phyloP scores from a whole-genome alignment of 768 basidiomycete genomes.

The Boletus insuetus region DNA sequence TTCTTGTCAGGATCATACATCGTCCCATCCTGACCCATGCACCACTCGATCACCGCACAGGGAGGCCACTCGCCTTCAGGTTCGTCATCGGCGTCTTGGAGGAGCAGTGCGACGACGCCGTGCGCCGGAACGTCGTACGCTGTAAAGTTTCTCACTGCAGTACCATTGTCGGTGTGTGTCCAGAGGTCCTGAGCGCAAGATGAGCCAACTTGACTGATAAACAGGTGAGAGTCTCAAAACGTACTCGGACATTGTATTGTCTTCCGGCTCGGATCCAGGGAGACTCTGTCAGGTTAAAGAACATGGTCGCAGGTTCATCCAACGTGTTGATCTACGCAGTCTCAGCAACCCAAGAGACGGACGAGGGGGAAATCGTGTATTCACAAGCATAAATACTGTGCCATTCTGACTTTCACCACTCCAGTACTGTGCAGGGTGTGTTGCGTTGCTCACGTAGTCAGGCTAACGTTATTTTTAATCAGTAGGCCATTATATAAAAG shows the following conservation, averaged over 20 bases:
- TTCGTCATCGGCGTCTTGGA: constrained; percentile 67
- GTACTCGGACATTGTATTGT: constrained; percentile 61
- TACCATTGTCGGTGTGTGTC: constrained; percentile 70
- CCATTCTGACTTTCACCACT: constrained; percentile 65
- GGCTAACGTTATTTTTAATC: constrained; percentile 21
- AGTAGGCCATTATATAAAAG: background rate
- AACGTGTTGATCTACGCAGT: constrained; percentile 54
- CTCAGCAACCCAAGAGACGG: background rate
- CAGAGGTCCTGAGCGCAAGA: constrained; percentile 55
- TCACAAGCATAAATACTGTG: constrained; percentile 64
- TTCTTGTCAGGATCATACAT: constrained; percentile 29
- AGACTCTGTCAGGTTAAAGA: constrained; percentile 64
- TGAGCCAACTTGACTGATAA: background rate
- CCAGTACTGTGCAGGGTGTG: constrained; percentile 70
- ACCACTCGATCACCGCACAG: constrained; percentile 57
- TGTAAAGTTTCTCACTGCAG: constrained; percentile 57
- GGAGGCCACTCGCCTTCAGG: constrained; percentile 55
- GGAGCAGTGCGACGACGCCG: constrained; percentile 64
- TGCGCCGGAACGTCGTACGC: constrained; percentile 56
- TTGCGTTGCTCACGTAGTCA: constrained; percentile 38
- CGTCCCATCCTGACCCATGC: constrained; percentile 59
- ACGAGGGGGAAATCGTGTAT: constrained; percentile 3
- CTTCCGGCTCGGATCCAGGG: constrained; percentile 69
- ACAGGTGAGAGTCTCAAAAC: constrained; percentile 14
- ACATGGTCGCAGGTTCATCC: constrained; percentile 53